Conservation (phyloP, 768 basidiomycete genomes). For the Rhizopogon sp. region DNA sequence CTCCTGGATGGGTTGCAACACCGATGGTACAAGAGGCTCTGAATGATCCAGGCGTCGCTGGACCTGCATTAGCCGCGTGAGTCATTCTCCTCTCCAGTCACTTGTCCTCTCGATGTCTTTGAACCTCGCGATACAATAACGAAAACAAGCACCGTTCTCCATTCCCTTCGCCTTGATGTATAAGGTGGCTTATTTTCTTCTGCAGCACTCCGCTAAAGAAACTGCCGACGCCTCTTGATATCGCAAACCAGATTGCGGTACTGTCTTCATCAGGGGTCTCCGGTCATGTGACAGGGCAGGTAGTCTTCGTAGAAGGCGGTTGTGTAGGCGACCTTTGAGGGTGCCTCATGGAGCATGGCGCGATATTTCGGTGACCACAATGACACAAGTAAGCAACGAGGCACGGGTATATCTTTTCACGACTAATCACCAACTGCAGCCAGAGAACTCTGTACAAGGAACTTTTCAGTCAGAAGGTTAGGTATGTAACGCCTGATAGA, state of each 20-base stretch:
- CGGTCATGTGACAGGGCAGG: slow-evolving; percentile 67
- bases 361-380: too few species aligned
- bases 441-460: too few species aligned
- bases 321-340: not conserved
- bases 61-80: slow-evolving; percentile 64
- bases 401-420: too few species aligned
- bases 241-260: slow-evolving; percentile 60
- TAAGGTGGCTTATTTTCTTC: not conserved
- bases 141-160: too few species aligned
- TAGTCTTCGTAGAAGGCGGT: slow-evolving; percentile 68
- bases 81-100: slow-evolving; percentile 12
- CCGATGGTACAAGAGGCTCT: slow-evolving; percentile 57
- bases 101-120: too few species aligned
- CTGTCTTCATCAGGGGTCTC: slow-evolving; percentile 58
- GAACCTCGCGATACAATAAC: too few species aligned
- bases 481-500: too few species aligned
- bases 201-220: slow-evolving; percentile 66
- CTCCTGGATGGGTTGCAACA: slow-evolving; percentile 65
- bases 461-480: too few species aligned
- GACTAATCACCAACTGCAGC: too few species aligned
- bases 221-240: slow-evolving; percentile 53
- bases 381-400: too few species aligned
- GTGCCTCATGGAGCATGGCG: too few species aligned
- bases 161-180: too few species aligned
- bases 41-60: slow-evolving; percentile 47